These are phyloP conservation scores for Phytophthora podocarpi DNA, from an alignment of 352 stramenopile genomes.

Conservation along the genomic window DNA sequence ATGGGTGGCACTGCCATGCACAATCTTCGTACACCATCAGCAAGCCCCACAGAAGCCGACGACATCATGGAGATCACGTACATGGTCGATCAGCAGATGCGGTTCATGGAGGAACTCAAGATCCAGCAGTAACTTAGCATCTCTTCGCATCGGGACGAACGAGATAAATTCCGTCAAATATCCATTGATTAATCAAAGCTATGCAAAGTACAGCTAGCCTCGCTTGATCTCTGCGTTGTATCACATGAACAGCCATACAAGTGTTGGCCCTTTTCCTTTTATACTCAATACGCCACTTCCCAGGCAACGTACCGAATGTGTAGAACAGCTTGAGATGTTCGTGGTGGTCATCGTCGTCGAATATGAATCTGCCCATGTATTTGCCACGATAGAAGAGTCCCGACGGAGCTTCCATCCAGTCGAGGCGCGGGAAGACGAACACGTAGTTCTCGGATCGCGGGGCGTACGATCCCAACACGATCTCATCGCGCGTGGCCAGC, in stretches of 20 bases:
- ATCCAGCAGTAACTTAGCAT: conserved; percentile 4
- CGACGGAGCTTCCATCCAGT: conserved; percentile 84
- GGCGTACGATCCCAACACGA: conserved; percentile 87
- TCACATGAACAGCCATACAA: background rate
- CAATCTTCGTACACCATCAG: conserved; percentile 30
- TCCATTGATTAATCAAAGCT: conserved; percentile 1
- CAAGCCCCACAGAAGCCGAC: conserved; percentile 22
- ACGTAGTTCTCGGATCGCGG: conserved; percentile 74
- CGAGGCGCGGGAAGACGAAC: conserved; percentile 80
- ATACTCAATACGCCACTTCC: background rate
- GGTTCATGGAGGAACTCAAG: conserved; percentile 49
- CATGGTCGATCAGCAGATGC: conserved; percentile 63
- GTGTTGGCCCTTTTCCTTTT: background rate
- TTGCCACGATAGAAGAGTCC: conserved; percentile 89
- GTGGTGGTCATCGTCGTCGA: conserved; percentile 68
- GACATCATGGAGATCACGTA: conserved; percentile 57
- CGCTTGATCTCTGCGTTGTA: conserved; percentile 61
- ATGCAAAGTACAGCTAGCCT: conserved; percentile 14
- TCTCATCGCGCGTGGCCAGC: conserved; percentile 71
- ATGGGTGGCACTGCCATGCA: conserved; percentile 53
- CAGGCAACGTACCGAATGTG: conserved; percentile 63
- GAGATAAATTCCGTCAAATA: background rate
- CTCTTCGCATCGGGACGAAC: conserved; percentile 6
- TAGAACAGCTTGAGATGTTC: conserved; percentile 81
- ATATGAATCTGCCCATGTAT: conserved; percentile 83